A percentile compares a stretch with the other conserved stretches of the same genome.
Conservation (phyloP, 2,329 filamentous ascomycete genomes). For the Verticillium isaacii region DNA sequence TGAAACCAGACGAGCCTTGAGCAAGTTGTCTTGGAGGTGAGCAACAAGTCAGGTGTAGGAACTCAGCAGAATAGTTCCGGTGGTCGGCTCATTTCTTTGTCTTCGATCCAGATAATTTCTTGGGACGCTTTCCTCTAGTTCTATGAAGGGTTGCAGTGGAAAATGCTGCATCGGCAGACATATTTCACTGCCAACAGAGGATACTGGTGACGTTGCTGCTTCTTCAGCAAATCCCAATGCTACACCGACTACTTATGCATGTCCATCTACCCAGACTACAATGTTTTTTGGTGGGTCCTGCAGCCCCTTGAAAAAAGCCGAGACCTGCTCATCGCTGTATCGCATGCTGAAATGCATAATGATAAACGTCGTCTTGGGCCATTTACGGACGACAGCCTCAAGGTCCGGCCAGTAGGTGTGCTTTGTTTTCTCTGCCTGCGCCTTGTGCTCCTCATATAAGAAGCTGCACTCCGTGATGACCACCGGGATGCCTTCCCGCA, state of each 20-base stretch:
- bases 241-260: not conserved
- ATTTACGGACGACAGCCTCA: slow-evolving; percentile 36
- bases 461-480: slow-evolving; percentile 48
- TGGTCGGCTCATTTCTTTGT: not conserved
- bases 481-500: slow-evolving; percentile 32
- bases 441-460: slow-evolving; percentile 34
- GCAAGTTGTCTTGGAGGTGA: too few relatives aligned
- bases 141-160: too few relatives aligned
- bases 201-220: too few relatives aligned
- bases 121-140: not conserved
- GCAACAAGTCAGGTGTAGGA: too few relatives aligned
- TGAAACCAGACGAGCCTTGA: too few relatives aligned
- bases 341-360: slow-evolving; percentile 43
- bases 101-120: not conserved
- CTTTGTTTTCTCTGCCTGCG: slow-evolving; percentile 39
- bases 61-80: too few relatives aligned
- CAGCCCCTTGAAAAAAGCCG: slow-evolving; percentile 34
- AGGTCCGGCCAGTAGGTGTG: slow-evolving; percentile 43
- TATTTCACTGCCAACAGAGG: too few relatives aligned
- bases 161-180: too few relatives aligned
- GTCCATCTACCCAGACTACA: slow-evolving; percentile 40
- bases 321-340: slow-evolving; percentile 32
- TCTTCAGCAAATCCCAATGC: too few relatives aligned
- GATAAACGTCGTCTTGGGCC: slow-evolving; percentile 38
- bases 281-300: slow-evolving; percentile 34